These are phyloP conservation scores for Candida sithepensis DNA, from an alignment of 805 yeast genomes.

Conservation along the genomic window DNA sequence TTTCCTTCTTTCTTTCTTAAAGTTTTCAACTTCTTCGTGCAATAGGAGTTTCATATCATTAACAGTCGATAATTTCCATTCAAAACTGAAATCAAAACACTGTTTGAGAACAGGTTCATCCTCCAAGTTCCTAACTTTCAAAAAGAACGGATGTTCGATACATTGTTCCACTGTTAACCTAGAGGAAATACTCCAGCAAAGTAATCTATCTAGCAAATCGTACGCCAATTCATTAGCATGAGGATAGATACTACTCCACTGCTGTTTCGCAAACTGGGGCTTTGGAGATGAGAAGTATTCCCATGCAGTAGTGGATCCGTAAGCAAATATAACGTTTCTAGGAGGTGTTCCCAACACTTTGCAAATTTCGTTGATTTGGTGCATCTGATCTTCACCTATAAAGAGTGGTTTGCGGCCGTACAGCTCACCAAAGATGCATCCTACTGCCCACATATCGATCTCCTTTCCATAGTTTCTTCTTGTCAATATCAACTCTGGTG, in stretches of 20 bases:
- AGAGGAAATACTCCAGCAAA: constrained; percentile 60
- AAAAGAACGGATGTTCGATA: constrained; percentile 54
- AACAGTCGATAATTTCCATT: constrained; percentile 37
- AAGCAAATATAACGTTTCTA: constrained; percentile 37
- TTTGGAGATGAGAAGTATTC: constrained; percentile 42
- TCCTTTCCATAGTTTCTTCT: constrained; percentile 56
- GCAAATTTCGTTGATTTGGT: constrained; percentile 67
- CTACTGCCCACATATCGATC: constrained; percentile 92
- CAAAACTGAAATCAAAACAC: constrained; percentile 68
- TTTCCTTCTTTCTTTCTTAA: constrained; percentile 34
- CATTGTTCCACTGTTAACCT: constrained; percentile 57
- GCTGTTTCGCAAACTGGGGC: constrained; percentile 37
- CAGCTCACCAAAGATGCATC: constrained; percentile 84
- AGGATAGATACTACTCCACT: constrained; percentile 60
- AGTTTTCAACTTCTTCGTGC: constrained; percentile 49
- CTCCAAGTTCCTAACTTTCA: constrained; percentile 45
- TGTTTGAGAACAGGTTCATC: constrained; percentile 53
- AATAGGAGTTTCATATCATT: constrained; percentile 46
- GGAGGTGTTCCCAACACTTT: constrained; percentile 73
- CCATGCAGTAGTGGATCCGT: constrained; percentile 45
- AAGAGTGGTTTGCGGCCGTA: constrained; percentile 79
- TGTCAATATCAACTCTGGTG: constrained; percentile 81
- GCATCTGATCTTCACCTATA: constrained; percentile 66
- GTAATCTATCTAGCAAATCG: constrained; percentile 48
- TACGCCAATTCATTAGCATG: constrained; percentile 51